Base-by-base conservation (phyloP, 306 rosid species). In the Leucaena leucocephala region DNA sequence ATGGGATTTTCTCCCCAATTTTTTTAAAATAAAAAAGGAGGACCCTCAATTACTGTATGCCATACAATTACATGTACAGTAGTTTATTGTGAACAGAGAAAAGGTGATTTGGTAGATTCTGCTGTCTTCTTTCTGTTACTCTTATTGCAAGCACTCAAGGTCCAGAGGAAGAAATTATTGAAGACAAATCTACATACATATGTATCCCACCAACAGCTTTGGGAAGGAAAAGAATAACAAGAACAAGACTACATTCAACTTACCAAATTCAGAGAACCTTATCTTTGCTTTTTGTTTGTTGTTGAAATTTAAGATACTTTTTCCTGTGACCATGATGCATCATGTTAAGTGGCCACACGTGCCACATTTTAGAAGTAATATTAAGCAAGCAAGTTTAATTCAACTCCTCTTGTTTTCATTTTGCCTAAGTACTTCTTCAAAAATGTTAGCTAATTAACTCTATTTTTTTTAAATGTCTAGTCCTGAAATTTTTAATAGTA, bases 261-360 rank as follows among this genome's bases (percentile, higher is more conserved):
- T 39, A 7, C 33, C 49, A 68, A 11, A 38, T 58, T 75, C 80
- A 61, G 57, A 68, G 84, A 70, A 76, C 44, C 35, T 70, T 48
- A 81, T 81, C 77, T 45, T 76, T 48, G 33, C 73, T 61, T 81
- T 70, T 45, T 40, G 43, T 14, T 67, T 35, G 52, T 33, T 64
- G 64, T 55, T 76, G 78, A 76, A 64, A 36, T 71, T 9, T 10
- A 16, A 62, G 50, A 10, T 33, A 40, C 72, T 40, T 15, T 13
- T 13, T 45, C 33, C 35, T 67, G 46, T 8, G 75, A 42, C 52
- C 50, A 5, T 65, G 43, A 74, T n/a, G 66, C 10, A 54, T 33
- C 68, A 49, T n/a, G 44, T 40, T 33, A 54, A 36, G 80, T 57
- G 71, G 72, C 12, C 16, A 76, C 39, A 34, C 8, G 66, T 39